Percentiles rank a stretch among this genome's conserved stretches.
Conservation (phyloP, 2,329 filamentous ascomycete genomes). For the Alternaria triticimaculans region DNA sequence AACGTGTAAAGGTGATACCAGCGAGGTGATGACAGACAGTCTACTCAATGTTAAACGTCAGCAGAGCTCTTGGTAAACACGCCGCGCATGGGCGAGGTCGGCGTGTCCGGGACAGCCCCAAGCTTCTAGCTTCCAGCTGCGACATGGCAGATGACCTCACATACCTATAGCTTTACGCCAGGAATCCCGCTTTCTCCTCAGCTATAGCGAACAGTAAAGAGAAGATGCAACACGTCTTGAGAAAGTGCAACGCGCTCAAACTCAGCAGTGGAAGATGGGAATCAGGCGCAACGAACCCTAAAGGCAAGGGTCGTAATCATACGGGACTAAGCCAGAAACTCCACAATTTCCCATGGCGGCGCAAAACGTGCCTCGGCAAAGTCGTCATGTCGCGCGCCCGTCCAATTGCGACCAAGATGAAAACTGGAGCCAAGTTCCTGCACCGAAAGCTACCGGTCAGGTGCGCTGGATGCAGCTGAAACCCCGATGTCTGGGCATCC, state of each 20-base stretch:
- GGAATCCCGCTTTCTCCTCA: not conserved
- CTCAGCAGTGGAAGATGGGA: not conserved
- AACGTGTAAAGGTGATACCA: not conserved
- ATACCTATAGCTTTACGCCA: not conserved
- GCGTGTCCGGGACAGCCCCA: slow-evolving; percentile 15
- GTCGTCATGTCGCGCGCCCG: not conserved
- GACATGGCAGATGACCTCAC: not conserved
- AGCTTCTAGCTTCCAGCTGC: slow-evolving; percentile 11
- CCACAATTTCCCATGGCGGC: slow-evolving; percentile 2
- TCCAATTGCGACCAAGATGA: not conserved
- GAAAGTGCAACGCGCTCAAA: not conserved
- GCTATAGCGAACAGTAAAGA: not conserved
- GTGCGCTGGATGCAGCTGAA: not conserved
- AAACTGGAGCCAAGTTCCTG: not conserved
- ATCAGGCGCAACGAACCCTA: not conserved
- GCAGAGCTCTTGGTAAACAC: slow-evolving; percentile 1
- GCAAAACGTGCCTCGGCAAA: slow-evolving; percentile 2
- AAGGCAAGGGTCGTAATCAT: not conserved
- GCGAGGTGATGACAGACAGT: not conserved
- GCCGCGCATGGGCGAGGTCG: slow-evolving; percentile 7
- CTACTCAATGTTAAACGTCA: slow-evolving; percentile 10
- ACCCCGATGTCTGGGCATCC: not conserved
- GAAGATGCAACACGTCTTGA: not conserved
- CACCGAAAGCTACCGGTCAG: not conserved
- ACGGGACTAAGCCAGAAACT: not conserved